Evolutionary conservation across 2,329 filamentous ascomycete species (phyloP).

Genomic region (Cordyceps militaris): DNA sequence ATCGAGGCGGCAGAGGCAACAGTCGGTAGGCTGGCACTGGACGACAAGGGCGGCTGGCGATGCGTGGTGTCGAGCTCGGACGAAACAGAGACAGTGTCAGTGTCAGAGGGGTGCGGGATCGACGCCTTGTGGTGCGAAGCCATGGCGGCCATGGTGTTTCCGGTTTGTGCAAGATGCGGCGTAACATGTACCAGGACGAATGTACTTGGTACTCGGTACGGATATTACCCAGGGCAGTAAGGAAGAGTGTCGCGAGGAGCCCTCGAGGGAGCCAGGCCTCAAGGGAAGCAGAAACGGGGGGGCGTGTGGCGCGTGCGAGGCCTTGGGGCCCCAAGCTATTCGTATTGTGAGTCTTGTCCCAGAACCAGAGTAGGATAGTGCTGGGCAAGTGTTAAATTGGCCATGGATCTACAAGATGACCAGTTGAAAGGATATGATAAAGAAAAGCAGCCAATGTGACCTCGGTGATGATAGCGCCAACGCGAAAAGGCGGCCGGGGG

Average conservation of each 20-base stretch:
- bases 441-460: conserved; percentile 6
- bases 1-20: background rate
- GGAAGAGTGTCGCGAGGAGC: background rate
- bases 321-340: background rate
- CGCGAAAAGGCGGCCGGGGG: conserved; percentile 4
- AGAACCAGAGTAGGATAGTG: conserved; percentile 10
- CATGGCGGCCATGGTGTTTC: conserved; percentile 11
- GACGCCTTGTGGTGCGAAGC: conserved; percentile 5
- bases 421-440: background rate
- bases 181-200: conserved; percentile 1
- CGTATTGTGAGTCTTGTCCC: conserved; percentile 8
- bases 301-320: conserved; percentile 5
- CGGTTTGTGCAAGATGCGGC: background rate
- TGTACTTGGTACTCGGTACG: background rate
- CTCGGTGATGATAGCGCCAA: conserved; percentile 6
- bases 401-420: conserved; percentile 4
- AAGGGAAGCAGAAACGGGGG: conserved; percentile 1
- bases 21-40: background rate
- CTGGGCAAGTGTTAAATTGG: conserved; percentile 13
- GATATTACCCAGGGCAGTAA: background rate
- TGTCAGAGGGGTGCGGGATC: conserved; percentile 17
- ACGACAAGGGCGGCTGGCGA: background rate
- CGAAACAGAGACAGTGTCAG: conserved; percentile 31
- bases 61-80: background rate
- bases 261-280: background rate